Base-by-base conservation (phyloP, 2,329 filamentous ascomycete genomes). In the Aspergillus persii region DNA sequence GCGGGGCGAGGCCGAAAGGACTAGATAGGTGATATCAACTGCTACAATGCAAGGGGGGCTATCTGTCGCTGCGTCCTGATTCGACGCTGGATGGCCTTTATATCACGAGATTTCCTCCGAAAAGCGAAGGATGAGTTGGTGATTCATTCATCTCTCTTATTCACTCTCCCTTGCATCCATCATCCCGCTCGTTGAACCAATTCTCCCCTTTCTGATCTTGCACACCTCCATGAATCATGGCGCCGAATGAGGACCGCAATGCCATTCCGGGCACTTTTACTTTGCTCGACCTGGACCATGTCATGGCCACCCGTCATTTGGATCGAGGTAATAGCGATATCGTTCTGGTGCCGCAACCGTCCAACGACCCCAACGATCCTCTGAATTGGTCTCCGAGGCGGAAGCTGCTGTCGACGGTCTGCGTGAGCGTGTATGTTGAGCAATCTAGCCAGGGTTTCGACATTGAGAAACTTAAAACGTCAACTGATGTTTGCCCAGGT, bases 311-410 rank as follows among this genome's bases (percentile, higher is more conserved):
- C 5, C 70, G 71, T 15, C 70, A 75, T 65, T 58, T 72, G 23
- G 65, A 69, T 9, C 49, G 56, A 12, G 69, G 69, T 0, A 64
- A 74, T 36, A 53, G 61, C 27, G 76, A 79, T 47, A 77, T 81
- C 50, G 71, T 80, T 2, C 68, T 80, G 3, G 71, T 79, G 1
- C 79, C 79, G 0, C 66, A 71, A 2, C 80, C 80, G 0, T 80
- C 77, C 1, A 64, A 68, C 46, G 77, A 82, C 60, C 78, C 77
- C 1, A 77, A 81, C 56, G 79, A 81, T 61, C 79, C 79, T 11
- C 65, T 81, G 52, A 80, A 80, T 50, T 81, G 79, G 79, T 71
- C 74, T n/a, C 69, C 63, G 4, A 63, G 69, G n/a, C 72, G 79
- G 46, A 81, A 81, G 60, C 54, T 74, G 4, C 57, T 80, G 26